phyloP scores from a whole-genome alignment of 2,329 filamentous ascomycete genomes.

The Myriangium duriaei region DNA sequence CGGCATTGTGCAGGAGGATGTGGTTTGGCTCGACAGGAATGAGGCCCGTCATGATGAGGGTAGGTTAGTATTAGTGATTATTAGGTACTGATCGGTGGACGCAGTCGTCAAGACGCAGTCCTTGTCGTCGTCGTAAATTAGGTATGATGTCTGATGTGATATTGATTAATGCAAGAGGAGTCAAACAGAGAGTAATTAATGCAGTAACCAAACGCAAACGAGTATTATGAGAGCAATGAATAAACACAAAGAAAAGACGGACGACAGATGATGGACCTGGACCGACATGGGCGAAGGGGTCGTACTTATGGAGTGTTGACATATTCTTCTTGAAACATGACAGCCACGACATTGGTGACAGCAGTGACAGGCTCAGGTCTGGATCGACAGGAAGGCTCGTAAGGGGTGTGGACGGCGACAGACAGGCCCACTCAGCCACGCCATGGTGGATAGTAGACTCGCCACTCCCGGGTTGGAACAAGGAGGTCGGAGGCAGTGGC shows the following conservation, averaged over 20 bases:
- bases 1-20: constrained; percentile 5
- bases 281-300: not conserved
- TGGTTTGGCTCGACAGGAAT: constrained; percentile 6
- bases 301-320: not conserved
- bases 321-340: not conserved
- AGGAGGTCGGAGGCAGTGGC: not conserved
- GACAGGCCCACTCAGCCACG: no score
- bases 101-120: constrained; percentile 3
- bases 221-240: not conserved
- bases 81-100: not conserved
- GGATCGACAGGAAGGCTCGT: not conserved
- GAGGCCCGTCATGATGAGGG: constrained; percentile 1
- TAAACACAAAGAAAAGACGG: not conserved
- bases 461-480: not conserved
- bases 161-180: not conserved
- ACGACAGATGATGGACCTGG: not conserved
- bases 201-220: not conserved
- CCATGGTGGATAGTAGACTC: not conserved
- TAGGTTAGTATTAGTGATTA: constrained; percentile 6
- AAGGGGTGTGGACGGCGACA: not conserved
- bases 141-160: no score
- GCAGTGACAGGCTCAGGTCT: no score
- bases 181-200: no score
- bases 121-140: no score
- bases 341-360: not conserved